Conservation (phyloP, 23 red algal species). For the Gracilaria gracilis region DNA sequence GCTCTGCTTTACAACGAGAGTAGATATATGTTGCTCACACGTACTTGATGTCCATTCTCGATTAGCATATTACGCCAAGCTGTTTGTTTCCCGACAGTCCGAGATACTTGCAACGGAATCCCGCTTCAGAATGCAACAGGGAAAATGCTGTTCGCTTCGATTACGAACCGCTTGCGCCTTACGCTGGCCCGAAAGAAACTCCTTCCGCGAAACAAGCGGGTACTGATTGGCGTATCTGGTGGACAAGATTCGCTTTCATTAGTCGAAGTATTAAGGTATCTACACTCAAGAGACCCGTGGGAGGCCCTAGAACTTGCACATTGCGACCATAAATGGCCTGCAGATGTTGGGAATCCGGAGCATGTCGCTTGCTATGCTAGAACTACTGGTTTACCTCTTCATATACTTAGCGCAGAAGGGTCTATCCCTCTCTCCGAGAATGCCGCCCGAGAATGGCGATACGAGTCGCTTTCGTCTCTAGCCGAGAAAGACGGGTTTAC, state of each 20-base stretch:
- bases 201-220: constrained; percentile 26
- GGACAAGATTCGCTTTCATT: constrained; percentile 76
- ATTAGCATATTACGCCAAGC: neutral
- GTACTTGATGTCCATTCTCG: neutral
- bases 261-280: constrained; percentile 33
- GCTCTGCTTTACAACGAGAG: neutral
- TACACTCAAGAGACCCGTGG: constrained; percentile 35
- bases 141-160: constrained; percentile 17
- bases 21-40: neutral
- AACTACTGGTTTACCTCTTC: constrained; percentile 37
- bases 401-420: constrained; percentile 26
- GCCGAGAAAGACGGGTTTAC: constrained; percentile 29
- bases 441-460: constrained; percentile 77
- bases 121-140: neutral
- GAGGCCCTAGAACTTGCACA: constrained; percentile 56
- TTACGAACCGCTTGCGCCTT: constrained; percentile 48
- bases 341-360: constrained; percentile 58
- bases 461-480: constrained; percentile 42
- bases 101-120: neutral
- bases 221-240: constrained; percentile 73
- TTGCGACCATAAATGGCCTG: constrained; percentile 75
- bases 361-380: constrained; percentile 61
- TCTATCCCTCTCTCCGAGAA: constrained; percentile 47
- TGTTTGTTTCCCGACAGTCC: neutral
- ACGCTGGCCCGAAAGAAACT: constrained; percentile 36